phyloP scores from a whole-genome alignment of 352 stramenopile species.

The Hyaloperonospora brassicae region DNA sequence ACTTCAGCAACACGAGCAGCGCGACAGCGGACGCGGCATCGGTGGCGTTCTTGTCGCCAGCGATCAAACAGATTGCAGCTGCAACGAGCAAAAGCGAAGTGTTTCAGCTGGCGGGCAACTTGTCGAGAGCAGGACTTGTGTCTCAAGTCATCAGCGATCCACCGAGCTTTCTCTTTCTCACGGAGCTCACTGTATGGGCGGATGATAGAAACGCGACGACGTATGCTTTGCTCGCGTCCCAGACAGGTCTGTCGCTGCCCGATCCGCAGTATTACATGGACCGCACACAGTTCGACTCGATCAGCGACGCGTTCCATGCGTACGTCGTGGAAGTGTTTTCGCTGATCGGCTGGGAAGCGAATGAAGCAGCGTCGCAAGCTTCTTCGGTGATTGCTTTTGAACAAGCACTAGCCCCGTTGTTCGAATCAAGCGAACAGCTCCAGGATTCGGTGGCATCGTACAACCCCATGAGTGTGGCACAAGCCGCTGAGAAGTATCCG shows the following conservation, averaged over 20 bases:
- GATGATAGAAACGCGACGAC: conserved; percentile 83
- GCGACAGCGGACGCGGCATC: too few relatives aligned
- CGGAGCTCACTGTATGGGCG: conserved; percentile 52
- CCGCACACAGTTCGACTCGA: too few relatives aligned
- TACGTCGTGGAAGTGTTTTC: conserved; percentile 74
- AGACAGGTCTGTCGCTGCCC: too few relatives aligned
- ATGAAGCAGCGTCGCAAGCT: conserved; percentile 19
- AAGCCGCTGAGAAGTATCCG: too few relatives aligned
- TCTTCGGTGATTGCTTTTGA: conserved; percentile 89
- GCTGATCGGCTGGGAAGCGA: conserved; percentile 38
- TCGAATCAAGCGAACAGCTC: conserved; percentile 84
- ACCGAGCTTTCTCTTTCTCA: conserved; percentile 85
- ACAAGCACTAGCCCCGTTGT: conserved; percentile 57
- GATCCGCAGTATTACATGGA: too few relatives aligned
- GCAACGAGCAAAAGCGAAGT: too few relatives aligned
- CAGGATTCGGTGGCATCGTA: conserved; percentile 85
- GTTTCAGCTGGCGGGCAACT: conserved; percentile 44
- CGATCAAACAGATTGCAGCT: too few relatives aligned
- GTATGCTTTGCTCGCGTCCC: conserved; percentile 78
- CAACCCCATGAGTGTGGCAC: too few relatives aligned
- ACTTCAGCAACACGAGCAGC: too few relatives aligned
- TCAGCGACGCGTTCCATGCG: conserved; percentile 62
- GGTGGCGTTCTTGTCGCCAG: too few relatives aligned
- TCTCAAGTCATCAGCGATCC: too few relatives aligned
- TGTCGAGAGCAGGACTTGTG: conserved; percentile 45